Evolutionary conservation across 208 protist genomes (phyloP).

Genomic region (Herpetomonas tarakana): DNA sequence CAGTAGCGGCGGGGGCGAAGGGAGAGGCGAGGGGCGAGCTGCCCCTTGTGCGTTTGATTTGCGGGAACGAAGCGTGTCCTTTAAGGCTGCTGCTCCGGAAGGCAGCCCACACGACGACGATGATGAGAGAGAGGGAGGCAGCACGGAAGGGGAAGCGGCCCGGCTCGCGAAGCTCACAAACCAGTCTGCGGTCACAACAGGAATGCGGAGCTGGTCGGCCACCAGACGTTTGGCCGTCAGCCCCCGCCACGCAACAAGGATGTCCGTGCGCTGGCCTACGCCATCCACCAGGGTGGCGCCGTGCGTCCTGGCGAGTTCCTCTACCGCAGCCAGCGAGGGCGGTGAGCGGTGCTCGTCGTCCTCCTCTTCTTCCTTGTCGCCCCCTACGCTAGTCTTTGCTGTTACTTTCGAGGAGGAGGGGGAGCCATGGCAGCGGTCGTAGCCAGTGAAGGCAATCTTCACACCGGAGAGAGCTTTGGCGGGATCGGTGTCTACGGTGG

Average conservation of each 20-base stretch:
- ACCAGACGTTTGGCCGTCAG: slow-evolving; percentile 69
- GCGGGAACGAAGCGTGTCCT: neutral
- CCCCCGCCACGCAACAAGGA: slow-evolving; percentile 64
- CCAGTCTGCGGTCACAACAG: slow-evolving; percentile 57
- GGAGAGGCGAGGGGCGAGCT: neutral
- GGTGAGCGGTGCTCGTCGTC: no score
- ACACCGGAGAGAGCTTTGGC: no score
- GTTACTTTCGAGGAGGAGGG: no score
- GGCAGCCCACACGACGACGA: neutral
- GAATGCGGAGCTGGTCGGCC: slow-evolving; percentile 43
- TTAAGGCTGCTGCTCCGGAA: neutral
- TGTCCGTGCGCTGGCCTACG: slow-evolving; percentile 35
- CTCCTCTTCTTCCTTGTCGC: no score
- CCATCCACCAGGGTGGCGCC: slow-evolving; percentile 30
- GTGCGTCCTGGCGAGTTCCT: slow-evolving; percentile 13
- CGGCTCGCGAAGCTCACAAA: slow-evolving; percentile 8
- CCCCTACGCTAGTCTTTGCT: no score
- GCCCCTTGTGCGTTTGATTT: neutral
- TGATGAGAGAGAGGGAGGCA: neutral
- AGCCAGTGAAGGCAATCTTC: no score
- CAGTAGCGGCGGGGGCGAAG: slow-evolving; percentile 42
- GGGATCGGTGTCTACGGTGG: no score
- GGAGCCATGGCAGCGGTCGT: no score
- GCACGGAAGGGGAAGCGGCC: slow-evolving; percentile 6
- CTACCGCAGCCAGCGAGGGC: no score